A percentile compares a stretch with the other conserved stretches of the same genome.
Conservation (phyloP, 345 rosid species). For the Cardamine occulta region DNA sequence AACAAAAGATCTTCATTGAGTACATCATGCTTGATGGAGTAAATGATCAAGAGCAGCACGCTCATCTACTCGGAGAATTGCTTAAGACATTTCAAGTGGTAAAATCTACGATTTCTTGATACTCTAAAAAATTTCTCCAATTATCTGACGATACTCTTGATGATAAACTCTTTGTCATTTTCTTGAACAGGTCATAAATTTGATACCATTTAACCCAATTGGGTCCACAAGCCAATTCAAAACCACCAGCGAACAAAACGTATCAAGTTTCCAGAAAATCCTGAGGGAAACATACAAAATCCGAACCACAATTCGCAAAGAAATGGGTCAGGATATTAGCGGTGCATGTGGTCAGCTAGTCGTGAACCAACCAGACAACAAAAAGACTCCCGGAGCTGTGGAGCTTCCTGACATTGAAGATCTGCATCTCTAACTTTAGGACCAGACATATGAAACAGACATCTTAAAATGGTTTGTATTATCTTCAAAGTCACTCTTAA, state of each 20-base stretch:
- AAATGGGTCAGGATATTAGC: slow-evolving; percentile 94
- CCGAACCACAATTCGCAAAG: slow-evolving; percentile 81
- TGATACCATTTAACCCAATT: slow-evolving; percentile 93
- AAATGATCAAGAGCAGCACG: slow-evolving; percentile 86
- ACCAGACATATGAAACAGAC: slow-evolving; percentile 33
- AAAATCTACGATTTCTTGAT: slow-evolving; percentile 31
- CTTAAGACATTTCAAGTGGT: slow-evolving; percentile 90
- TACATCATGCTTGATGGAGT: slow-evolving; percentile 97
- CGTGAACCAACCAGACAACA: slow-evolving; percentile 59
- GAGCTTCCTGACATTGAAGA: slow-evolving; percentile 84
- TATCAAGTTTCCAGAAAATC: slow-evolving; percentile 74
- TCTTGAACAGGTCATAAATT: slow-evolving; percentile 73
- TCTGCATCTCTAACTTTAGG: slow-evolving; percentile 50
- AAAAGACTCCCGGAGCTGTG: slow-evolving; percentile 39
- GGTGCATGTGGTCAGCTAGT: slow-evolving; percentile 98
- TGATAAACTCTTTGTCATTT: slow-evolving; percentile 25
- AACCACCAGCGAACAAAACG: slow-evolving; percentile 64
- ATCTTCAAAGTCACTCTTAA: slow-evolving; percentile 38
- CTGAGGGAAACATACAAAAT: slow-evolving; percentile 72
- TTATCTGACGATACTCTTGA: slow-evolving; percentile 10
- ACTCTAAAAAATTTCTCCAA: neutral
- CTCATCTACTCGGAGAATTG: slow-evolving; percentile 79
- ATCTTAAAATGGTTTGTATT: slow-evolving; percentile 34
- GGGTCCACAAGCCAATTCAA: slow-evolving; percentile 70
- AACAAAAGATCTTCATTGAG: slow-evolving; percentile 84